Base-by-base conservation (phyloP, 441 rosid genomes). In the Aleurites moluccanus region DNA sequence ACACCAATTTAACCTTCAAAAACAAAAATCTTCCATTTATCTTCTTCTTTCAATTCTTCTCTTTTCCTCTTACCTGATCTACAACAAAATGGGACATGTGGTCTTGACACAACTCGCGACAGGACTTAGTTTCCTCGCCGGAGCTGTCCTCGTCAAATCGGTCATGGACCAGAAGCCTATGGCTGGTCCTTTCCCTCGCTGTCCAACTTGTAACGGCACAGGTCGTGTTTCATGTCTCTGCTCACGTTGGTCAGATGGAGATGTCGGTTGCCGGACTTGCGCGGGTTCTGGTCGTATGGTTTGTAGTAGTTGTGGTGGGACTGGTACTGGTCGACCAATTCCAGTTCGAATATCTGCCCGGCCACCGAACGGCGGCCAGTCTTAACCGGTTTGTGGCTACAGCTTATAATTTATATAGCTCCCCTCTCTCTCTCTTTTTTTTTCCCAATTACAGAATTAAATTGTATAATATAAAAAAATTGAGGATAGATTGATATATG, bases 191-290 rank as follows among this genome's bases (percentile, higher is more conserved):
- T 85, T 90, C 80, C 82, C 78, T 35, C 84, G 92, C 50, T 95
- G 98, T 77, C 78, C 88, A 1, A 80, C 89, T 23, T 92, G 99
- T 81, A 91, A 91, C 81, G 98, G 98, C 0, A 89, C 97, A 10
- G 98, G 97, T 66, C 86, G 97, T 70, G 91, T 93, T 78, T 11
- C 88, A 0, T 95, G 99, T 62, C 69, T 91, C 38, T 95, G 99
- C 69, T 79, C 92, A 15, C 90, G 92, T 1, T 92, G 99, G 97
- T 91, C 99, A 33, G 98, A 95, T 72, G 95, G 97, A 20, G 99
- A 95, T 73, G 82, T 82, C 23, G 98, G 97, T 0, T 95, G 98
- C 82, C 86, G 96, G 61, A 90, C 91, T 57, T 92, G 99, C 75
- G 79, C 98, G 1, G 99, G 99, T 55, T 95, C 99, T 14, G 96